Evolutionary conservation across 192 early-diverging fungal genomes (phyloP).

Genomic region (Backusella australiensis): DNA sequence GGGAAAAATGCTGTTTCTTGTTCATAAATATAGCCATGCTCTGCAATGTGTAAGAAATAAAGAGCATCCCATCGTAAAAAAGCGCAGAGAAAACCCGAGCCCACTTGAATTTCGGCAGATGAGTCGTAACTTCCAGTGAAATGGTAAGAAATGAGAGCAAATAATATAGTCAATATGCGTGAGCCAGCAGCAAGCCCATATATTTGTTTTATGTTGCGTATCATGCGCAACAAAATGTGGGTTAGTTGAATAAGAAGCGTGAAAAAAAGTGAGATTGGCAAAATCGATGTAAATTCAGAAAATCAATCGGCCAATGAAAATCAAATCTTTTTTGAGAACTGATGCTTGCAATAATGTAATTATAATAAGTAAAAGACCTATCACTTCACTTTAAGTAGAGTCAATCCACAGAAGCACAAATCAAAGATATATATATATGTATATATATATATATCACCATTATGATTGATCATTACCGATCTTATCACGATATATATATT

Average conservation of each 20-base stretch:
- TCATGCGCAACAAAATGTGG: neutral
- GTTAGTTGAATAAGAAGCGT: too few species aligned
- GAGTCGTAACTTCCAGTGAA: conserved; percentile 20
- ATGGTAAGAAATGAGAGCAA: neutral
- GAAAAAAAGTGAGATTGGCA: neutral
- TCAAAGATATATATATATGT: too few species aligned
- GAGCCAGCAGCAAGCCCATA: conserved; percentile 14
- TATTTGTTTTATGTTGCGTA: neutral
- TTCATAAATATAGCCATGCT: conserved; percentile 79
- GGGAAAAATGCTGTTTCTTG: conserved; percentile 92
- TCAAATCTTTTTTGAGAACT: too few species aligned
- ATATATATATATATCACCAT: too few species aligned
- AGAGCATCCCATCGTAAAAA: conserved; percentile 90
- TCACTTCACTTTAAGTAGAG: too few species aligned
- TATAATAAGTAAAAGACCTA: too few species aligned
- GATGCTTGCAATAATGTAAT: too few species aligned
- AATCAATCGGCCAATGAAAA: neutral
- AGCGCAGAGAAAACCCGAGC: conserved; percentile 24
- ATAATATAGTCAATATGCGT: neutral
- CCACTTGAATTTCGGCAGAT: conserved; percentile 10
- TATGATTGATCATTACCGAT: too few species aligned
- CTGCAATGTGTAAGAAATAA: conserved; percentile 80
- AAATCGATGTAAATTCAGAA: neutral
- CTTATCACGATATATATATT: too few species aligned
- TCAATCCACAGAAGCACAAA: too few species aligned